Base-by-base conservation (phyloP, 805 yeast genomes). In the Candida oleophila region DNA sequence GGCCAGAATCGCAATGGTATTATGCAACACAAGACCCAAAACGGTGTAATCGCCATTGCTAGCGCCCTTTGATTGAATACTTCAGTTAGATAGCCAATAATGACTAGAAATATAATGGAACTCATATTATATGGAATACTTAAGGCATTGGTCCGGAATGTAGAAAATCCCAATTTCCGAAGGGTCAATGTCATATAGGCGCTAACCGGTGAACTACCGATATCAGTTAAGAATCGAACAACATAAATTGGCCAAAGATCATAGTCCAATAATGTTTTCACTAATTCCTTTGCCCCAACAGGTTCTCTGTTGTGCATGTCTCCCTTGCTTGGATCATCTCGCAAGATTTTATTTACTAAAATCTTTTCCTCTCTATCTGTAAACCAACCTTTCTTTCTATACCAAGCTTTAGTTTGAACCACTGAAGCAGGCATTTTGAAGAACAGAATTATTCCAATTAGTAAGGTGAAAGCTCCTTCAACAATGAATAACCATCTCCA, bases 401-500 rank as follows among this genome's bases (percentile, higher is more conserved):
- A 74, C 67, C 72, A 68, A 12, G 70, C 56, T 44, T 69, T 74
- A 2, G 84, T 80, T 45, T 73, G 75, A 5, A 73, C 71, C 2
- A 76, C 75, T 2, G 76, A 68, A 1, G 83, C 69, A 4, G 80
- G 81, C 83, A 81, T 78, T 41, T 19, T 42, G 34, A 56, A 69
- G 50, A 61, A 74, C 5, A 61, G 54, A 41, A 51, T 44, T 14
- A 77, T 22, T 2, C 87, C 87, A 50, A 83, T 66, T 1, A 53
- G 20, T 4, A 80, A 59, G 2, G 87, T 80, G 37, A 80, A 50
- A 8, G 73, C 41, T 3, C 87, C 87, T 54, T 81, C 85, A 42
- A 83, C 68, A 16, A 83, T 54, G 52, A 82, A 83, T 21, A 82
- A 63, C 79, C 82, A 83, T 30, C 73, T 66, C 87, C 87, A 82